Evolutionary conservation across 2,329 filamentous ascomycete genomes (phyloP), one percentile per base, ranked within the genome.

Genomic region (Pyrenophora tritici-repentis): DNA sequence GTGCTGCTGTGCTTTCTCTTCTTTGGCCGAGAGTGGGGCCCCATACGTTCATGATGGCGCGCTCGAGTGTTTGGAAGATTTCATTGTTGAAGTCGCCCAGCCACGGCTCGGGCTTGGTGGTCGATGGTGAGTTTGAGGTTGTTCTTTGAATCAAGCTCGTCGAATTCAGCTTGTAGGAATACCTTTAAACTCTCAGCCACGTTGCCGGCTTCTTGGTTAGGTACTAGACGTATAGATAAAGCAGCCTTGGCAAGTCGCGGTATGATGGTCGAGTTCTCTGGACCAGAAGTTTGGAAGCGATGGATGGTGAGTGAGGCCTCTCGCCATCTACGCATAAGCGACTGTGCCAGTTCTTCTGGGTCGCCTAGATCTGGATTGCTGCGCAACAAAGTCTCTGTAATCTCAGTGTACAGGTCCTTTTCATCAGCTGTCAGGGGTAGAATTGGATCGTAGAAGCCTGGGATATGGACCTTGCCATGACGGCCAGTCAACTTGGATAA

Each of bases 221-320:
- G 94, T 1, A 99, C 94, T 1, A 99, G 84, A 10, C 94, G 90
- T 33, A 99, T 81, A 13, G 92, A 97, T 29, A 99, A 84, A 42
- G 91, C 87, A 4, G 92, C 91, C 65, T 88, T 93, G 7, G 93
- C 94, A 61, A 91, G 86, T 56, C 90, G 87, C 35, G 93, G 95
- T 54, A 99, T 96, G 22, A 97, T 86, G 40, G 91, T 94, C 1
- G 91, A 90, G 62, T 95, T 94, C 44, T 85, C 82, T 1, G 91
- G 91, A 0, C 93, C 93, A 0, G 92, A 96, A 0, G 93, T 91
- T 65, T 95, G 91, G 73, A 97, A 91, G 6, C 90, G 84, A 74
- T 99, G 94, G 36, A 97, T 89, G 0, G 94, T 97, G 44, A 99
- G 79, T 42, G 95, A 96, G 0, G 94, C 91, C 67, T 97, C 92